phyloP scores from a whole-genome alignment of 1,139 yeast species.

The Saccharomyces hybrid region DNA sequence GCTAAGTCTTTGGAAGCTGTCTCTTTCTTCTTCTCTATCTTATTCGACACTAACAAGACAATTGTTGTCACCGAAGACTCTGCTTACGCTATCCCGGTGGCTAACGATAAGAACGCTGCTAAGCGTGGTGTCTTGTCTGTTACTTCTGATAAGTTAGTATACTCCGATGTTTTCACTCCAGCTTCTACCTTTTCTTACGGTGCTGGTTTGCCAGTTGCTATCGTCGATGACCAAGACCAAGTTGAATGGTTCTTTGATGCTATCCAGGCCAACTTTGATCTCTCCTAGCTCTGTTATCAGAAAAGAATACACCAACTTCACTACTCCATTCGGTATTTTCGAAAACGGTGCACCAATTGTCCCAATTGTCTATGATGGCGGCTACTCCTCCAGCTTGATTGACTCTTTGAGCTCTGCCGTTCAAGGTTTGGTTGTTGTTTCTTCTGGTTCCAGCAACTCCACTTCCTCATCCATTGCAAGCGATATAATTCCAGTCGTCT shows the following conservation, averaged over 20 bases:
- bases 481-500: slow-evolving; percentile 20
- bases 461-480: slow-evolving; percentile 14
- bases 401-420: slow-evolving; percentile 14
- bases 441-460: slow-evolving; percentile 19
- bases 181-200: slow-evolving; percentile 10
- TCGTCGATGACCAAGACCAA: slow-evolving; percentile 9
- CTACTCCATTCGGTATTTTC: slow-evolving; percentile 7
- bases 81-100: slow-evolving; percentile 20
- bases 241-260: slow-evolving; percentile 25
- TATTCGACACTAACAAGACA: slow-evolving; percentile 22
- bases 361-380: slow-evolving; percentile 26
- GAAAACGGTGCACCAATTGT: slow-evolving; percentile 15
- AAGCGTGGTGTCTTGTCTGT: slow-evolving; percentile 27
- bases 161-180: slow-evolving; percentile 26
- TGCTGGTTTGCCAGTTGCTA: slow-evolving; percentile 23
- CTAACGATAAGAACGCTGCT: slow-evolving; percentile 16
- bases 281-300: slow-evolving; percentile 18
- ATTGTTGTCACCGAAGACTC: slow-evolving; percentile 23
- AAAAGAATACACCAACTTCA: slow-evolving; percentile 18
- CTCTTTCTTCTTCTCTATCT: slow-evolving; percentile 26
- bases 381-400: slow-evolving; percentile 15
- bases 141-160: slow-evolving; percentile 17
- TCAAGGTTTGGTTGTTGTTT: slow-evolving; percentile 24
- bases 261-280: slow-evolving; percentile 17
- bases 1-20: slow-evolving; percentile 22